Evolutionary conservation across 2,329 filamentous ascomycete genomes (phyloP), one percentile per base, ranked within the genome.

Genomic region (Alternaria triticimaculans): DNA sequence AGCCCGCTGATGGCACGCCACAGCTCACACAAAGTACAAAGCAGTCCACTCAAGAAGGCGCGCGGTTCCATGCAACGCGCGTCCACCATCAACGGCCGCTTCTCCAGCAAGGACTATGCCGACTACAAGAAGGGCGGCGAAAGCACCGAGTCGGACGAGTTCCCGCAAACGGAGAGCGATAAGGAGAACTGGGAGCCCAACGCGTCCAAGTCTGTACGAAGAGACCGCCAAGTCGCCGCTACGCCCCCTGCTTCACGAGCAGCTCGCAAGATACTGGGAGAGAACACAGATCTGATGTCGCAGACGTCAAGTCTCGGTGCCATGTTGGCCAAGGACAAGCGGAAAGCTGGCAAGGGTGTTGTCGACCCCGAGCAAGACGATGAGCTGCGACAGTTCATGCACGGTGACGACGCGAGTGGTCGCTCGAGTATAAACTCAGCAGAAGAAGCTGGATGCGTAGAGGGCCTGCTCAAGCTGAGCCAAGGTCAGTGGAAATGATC

Each of bases 131-230:
- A 72, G 49, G 62, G 64, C 44, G 67, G 64, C 3, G 67, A 70
- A 14, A 67, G 70, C 21, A 76, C 74, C 65, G 82, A 84, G 70
- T 80, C 80, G 41, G 82, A 85, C 23, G 81, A 84, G 79, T 83
- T 79, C 71, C 83, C 72, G 76, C 87, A 87, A 81, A 78, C 88
- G 53, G 94, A 97, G 73, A 97, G 93, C 1, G 95, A 98, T 78
- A 98, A 98, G 82, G 95, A 98, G 82, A 98, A 98, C 76, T 96
- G 93, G 88, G 80, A 86, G 44, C 87, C 87, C n/a, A 71, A 78
- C 15, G 68, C 76, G 55, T 63, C 70, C 14, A 70, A 68, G 55
- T 68, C 73, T 60, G 82, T 79, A 23, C 72, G 72, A 20, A 72
- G 75, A 9, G 51, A 68, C 43, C 65, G 70, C 6, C 63, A 73